Evolutionary conservation across 2,329 filamentous ascomycete genomes (phyloP), one percentile per base, ranked within the genome.

Genomic region (Chlorencoelia australis): DNA sequence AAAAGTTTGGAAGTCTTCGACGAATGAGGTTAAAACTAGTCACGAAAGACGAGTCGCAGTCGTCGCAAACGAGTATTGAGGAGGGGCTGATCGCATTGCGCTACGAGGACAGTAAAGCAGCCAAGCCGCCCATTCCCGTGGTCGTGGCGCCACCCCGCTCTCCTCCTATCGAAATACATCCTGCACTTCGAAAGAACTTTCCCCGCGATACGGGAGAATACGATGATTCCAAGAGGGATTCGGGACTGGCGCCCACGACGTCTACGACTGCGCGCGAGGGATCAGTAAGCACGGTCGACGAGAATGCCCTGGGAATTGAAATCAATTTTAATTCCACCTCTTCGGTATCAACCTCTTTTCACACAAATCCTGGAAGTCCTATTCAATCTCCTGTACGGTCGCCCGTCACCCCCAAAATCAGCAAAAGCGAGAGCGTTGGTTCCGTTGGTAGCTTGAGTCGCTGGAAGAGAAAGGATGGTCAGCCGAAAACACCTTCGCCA

Each of bases 81-180:
- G 33, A 51, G 26, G 45, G 41, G 7, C 33, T 77, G 47, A 63
- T 77, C 40, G 67, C 66, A 31, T 51, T 79, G 37, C 69, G 71
- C 40, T 79, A 79, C 59, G 75, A 79, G 52, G 67, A 77, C 56
- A 73, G 71, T 22, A 59, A 67, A 33, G 66, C 70, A 48, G 69
- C 69, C 31, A 67, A 71, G 54, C 69, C 69, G 41, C 75, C 74
- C 22, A 71, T 75, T 44, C 67, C 68, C 30, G 49, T 57, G 3
- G 56, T 48, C 10, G 43, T 55, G 16, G 41, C 52, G 14, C 53
- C 54, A 14, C 50, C 49, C n/a, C 42, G 46, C 18, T 31, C 37
- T 15, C 51, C 52, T 8, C 50, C 52, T 2, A 41, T 30, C 7
- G 53, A 55, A 13, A 37, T 33, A 5, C 54, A 56, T 48, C 54